A percentile compares a stretch with the other conserved stretches of the same genome.
These are phyloP conservation scores for Cryphonectria radicalis DNA, from an alignment of 2,329 filamentous ascomycete genomes.

Conservation along the genomic window DNA sequence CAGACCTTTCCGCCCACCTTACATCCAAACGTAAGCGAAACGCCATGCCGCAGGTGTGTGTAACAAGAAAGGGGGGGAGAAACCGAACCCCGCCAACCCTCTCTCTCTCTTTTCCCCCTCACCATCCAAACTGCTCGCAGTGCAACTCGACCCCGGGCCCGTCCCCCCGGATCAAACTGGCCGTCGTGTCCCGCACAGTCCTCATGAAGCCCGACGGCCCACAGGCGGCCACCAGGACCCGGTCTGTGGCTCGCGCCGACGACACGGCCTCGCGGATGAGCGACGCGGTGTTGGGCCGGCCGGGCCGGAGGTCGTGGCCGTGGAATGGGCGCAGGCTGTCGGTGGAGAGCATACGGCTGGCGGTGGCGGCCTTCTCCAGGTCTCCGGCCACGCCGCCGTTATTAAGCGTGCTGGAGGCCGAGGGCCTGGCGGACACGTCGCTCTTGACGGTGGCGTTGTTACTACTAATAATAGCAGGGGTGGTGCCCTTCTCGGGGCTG, in stretches of 20 bases:
- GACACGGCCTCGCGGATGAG: constrained; percentile 45
- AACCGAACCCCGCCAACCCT: neutral
- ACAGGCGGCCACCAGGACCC: constrained; percentile 52
- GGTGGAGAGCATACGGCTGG: constrained; percentile 8
- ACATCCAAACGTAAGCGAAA: neutral
- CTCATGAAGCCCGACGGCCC: constrained; percentile 51
- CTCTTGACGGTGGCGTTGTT: neutral
- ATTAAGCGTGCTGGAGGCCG: neutral
- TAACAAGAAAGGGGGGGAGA: neutral
- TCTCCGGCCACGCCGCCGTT: neutral
- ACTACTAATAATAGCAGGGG: neutral
- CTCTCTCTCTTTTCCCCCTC: constrained; percentile 8
- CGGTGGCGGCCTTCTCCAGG: constrained; percentile 17
- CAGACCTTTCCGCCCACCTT: neutral
- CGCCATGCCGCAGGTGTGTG: neutral
- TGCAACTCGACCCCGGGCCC: constrained; percentile 56
- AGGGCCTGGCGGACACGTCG: neutral
- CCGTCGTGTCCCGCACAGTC: constrained; percentile 49
- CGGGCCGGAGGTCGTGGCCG: constrained; percentile 40
- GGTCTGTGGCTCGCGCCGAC: constrained; percentile 40
- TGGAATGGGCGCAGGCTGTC: constrained; percentile 26
- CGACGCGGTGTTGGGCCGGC: constrained; percentile 46
- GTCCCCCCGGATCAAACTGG: constrained; percentile 46
- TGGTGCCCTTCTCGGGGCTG: constrained; percentile 9
- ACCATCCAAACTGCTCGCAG: constrained; percentile 55